These are phyloP conservation scores for Candida morakotiae DNA, from an alignment of 805 yeast species.

Conservation along the genomic window DNA sequence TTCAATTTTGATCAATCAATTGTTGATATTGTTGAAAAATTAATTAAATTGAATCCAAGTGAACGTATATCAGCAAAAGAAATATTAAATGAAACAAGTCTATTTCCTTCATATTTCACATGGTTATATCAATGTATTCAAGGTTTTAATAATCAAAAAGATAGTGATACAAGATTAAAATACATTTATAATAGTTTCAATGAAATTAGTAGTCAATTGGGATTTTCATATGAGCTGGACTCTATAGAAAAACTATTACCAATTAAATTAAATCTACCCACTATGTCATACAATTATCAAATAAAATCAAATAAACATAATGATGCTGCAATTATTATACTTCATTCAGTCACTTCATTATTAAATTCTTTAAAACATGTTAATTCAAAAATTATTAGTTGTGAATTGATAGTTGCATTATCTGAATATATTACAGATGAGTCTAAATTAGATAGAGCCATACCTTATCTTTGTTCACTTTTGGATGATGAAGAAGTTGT, in stretches of 20 bases:
- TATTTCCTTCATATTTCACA: constrained; percentile 66
- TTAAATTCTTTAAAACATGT: constrained; percentile 60
- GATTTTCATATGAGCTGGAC: constrained; percentile 15
- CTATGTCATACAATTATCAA: constrained; percentile 41
- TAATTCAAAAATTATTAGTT: constrained; percentile 57
- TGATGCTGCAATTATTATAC: constrained; percentile 49
- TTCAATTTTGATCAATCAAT: constrained; percentile 53
- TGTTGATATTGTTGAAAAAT: constrained; percentile 51
- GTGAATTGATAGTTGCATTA: constrained; percentile 72
- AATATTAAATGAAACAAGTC: constrained; percentile 45
- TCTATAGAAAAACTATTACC: constrained; percentile 1
- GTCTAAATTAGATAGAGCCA: constrained; percentile 75
- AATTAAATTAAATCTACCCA: constrained; percentile 44
- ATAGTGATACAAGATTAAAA: constrained; percentile 48
- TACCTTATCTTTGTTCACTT: constrained; percentile 75
- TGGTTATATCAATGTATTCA: constrained; percentile 67
- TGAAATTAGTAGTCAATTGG: constrained; percentile 27
- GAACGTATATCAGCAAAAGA: constrained; percentile 54
- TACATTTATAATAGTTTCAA: constrained; percentile 58
- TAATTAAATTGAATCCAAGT: constrained; percentile 63
- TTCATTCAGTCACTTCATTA: constrained; percentile 56
- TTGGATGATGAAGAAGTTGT: constrained; percentile 53
- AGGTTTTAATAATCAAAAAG: constrained; percentile 21
- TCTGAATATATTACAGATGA: constrained; percentile 79
- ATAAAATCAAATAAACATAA: constrained; percentile 7